Evolutionary conservation across 148 eudicot genomes (phyloP), one percentile per base, ranked within the genome.

Genomic region (Vaccinium myrtillus): DNA sequence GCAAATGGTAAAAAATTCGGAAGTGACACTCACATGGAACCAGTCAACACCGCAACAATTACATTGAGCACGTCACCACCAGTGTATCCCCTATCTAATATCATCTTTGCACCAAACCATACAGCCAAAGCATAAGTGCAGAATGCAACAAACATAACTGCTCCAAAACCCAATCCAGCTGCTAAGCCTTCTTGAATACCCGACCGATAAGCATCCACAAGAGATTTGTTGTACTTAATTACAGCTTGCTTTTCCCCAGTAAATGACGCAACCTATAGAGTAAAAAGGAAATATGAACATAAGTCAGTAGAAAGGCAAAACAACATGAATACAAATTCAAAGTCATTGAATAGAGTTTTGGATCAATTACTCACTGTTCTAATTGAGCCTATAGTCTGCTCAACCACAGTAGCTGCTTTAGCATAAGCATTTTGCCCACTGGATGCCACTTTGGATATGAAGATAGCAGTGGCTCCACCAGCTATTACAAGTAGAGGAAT

Each of bases 351-450:
- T 76, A 12, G 25, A 4, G 3, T 13, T 82, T 27, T 30, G 49
- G 59, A 82, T 7, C 48, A 63, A 77, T 48, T 9, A 87, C 94
- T 71, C 77, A 95, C 98, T 8, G 98, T 95, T 91, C 95, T 93
- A 56, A 95, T 95, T 61, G 98, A 92, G 50, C 95, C 94, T 65
- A 95, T 84, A 46, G 98, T 91, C 85, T 95, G 95, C 81, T 95
- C 98, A 74, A 95, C 98, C n/a, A 94, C 85, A 85, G 30, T 81
- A 21, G 98, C 93, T 16, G 98, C 98, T 88, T 91, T 91, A 67
- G 92, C 95, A 86, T 93, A 94, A 79, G 98, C 91, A 12, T 81
- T 80, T 86, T 95, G 96, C 51, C 93, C 96, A 43, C 76, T 84
- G 11, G 94, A 84, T 12, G 98, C 90, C 92, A 89, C 89, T 85